Evolutionary conservation across 2,329 filamentous ascomycete species (phyloP), one percentile per base, ranked within the genome.

Genomic region (Pseudogymnoascus sp.): DNA sequence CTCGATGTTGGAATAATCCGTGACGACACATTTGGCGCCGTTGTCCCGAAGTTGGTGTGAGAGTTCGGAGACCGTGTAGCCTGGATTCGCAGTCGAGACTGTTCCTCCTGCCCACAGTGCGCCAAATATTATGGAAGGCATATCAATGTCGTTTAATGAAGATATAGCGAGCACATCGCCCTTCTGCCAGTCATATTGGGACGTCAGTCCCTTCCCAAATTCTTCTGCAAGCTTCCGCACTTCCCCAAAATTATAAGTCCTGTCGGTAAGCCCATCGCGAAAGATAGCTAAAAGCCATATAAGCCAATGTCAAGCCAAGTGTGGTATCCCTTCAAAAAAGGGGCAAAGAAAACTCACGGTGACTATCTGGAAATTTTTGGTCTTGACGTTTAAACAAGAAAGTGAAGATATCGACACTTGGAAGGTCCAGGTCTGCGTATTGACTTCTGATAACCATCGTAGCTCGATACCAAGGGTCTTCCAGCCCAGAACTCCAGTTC

Each of bases 101-200:
- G 89, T 78, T 47, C 88, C 91, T 60, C 91, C 91, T 0, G 89
- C 88, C 88, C 90, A 96, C 67, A 88, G 84, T 10, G 84, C 81
- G 38, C 91, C 92, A 78, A 89, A 90, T 73, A 85, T 90, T 50
- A 91, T 76, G 4, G 86, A 78, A 0, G 90, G 86, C 0, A 87
- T 90, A 74, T 96, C 92, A 71, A 96, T 87, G 73, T 82, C 85
- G 73, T 96, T 96, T 33, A 91, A 88, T 5, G 89, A 86, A 79
- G 88, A 96, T 64, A 96, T 80, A 14, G 83, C 88, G 24, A 96
- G 80, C 1, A 93, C 88, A 71, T 96, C 89, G 70, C 89, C 89
- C 72, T 89, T 91, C 68, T 86, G 81, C 89, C 92, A 96, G 59
- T 86, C 81, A 82, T 87, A 93, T 19, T 80, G 75, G 21, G 87